A percentile compares a stretch with the other conserved stretches of the same genome.
phyloP scores from a whole-genome alignment of 345 rosid genomes.

The Chamaenerion angustifolium region DNA sequence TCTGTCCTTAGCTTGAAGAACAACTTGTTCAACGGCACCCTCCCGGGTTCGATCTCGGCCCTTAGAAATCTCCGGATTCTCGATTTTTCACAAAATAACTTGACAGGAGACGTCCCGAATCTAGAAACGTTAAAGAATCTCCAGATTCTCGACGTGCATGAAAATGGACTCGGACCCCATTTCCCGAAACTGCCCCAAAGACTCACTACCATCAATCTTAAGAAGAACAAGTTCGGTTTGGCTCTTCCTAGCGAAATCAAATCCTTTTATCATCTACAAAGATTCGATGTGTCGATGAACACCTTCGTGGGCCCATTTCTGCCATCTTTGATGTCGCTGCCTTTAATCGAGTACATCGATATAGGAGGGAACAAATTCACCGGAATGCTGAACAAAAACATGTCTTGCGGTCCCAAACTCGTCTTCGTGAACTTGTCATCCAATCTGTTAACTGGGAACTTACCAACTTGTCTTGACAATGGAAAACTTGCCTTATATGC shows the following conservation, averaged over 20 bases:
- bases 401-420: conserved; percentile 36
- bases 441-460: conserved; percentile 40
- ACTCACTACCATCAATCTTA: conserved; percentile 22
- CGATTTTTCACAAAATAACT: conserved; percentile 21
- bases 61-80: conserved; percentile 30
- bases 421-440: conserved; percentile 33
- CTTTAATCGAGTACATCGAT: conserved; percentile 33
- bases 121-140: conserved; percentile 35
- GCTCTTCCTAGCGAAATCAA: conserved; percentile 27
- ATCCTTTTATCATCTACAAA: conserved; percentile 33
- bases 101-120: conserved; percentile 44
- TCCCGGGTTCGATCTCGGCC: conserved; percentile 22
- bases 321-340: conserved; percentile 31
- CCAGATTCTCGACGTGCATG: conserved; percentile 41
- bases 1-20: conserved; percentile 43
- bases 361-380: conserved; percentile 37
- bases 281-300: conserved; percentile 46
- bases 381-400: conserved; percentile 29
- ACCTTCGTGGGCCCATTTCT: conserved; percentile 39
- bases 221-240: conserved; percentile 34
- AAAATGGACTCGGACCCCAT: conserved; percentile 36
- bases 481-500: conserved; percentile 17
- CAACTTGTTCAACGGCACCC: conserved; percentile 34
- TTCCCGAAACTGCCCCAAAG: conserved; percentile 32
- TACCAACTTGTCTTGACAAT: conserved; percentile 34